These are phyloP conservation scores for Falciphora oryzae DNA, from an alignment of 2,329 filamentous ascomycete species.

Conservation along the genomic window DNA sequence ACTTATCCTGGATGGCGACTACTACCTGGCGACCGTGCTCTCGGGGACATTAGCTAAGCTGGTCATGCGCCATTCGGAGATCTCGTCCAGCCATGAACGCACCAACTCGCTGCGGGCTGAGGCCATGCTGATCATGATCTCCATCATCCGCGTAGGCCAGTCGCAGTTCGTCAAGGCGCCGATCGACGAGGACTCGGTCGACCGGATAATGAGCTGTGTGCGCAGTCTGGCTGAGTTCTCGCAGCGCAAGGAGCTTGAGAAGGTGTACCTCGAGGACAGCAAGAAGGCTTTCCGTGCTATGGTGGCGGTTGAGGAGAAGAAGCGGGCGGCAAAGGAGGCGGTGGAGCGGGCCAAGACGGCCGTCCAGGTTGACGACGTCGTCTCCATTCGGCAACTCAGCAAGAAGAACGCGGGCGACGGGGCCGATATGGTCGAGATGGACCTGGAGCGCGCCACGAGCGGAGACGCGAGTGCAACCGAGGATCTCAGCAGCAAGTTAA, in stretches of 20 bases:
- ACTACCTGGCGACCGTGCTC: constrained; percentile 92
- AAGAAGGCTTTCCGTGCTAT: constrained; percentile 93
- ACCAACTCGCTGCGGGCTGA: constrained; percentile 94
- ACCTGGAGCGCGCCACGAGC: constrained; percentile 90
- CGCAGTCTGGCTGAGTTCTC: constrained; percentile 86
- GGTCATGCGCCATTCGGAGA: constrained; percentile 94
- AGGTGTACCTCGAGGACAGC: constrained; percentile 90
- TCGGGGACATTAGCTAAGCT: constrained; percentile 94
- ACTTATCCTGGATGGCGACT: constrained; percentile 94
- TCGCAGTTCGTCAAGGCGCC: constrained; percentile 98
- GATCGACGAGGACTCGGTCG: constrained; percentile 97
- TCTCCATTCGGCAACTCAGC: constrained; percentile 84
- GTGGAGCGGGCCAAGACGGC: constrained; percentile 89
- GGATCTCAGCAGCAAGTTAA: constrained; percentile 89
- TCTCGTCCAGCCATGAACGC: constrained; percentile 76
- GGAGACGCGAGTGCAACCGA: constrained; percentile 74
- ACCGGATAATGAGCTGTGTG: constrained; percentile 96
- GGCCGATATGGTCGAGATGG: constrained; percentile 77
- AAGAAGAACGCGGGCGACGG: constrained; percentile 85
- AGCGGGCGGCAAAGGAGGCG: constrained; percentile 90
- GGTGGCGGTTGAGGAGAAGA: constrained; percentile 97
- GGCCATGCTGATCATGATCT: constrained; percentile 99
- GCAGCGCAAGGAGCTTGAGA: constrained; percentile 83
- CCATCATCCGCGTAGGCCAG: constrained; percentile 93
- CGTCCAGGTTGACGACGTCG: constrained; percentile 91